Conservation (phyloP, 495 filamentous ascomycete species). For the Xylaria bambusicola region DNA sequence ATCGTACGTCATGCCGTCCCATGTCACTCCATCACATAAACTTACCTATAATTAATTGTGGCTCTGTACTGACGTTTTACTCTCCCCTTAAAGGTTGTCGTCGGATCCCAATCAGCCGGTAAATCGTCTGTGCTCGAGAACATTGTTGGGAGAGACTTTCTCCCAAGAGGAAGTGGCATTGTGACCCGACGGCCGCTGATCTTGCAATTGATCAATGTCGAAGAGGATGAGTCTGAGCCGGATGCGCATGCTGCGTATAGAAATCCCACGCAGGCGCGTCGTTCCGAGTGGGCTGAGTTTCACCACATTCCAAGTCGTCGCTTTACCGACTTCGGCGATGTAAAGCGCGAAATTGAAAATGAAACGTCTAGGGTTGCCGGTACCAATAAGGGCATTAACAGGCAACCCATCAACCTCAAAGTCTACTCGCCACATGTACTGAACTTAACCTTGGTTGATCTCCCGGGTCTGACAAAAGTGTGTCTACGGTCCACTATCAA, state of each 20-base stretch:
- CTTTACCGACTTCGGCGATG: constrained; percentile 88
- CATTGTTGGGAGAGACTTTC: constrained; percentile 95
- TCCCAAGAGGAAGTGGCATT: constrained; percentile 94
- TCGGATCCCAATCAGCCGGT: constrained; percentile 96
- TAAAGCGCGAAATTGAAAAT: constrained; percentile 96
- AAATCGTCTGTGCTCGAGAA: constrained; percentile 99
- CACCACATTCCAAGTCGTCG: constrained; percentile 87
- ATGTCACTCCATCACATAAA: neutral
- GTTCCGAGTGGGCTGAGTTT: constrained; percentile 92
- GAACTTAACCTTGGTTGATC: constrained; percentile 92
- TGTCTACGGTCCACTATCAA: constrained; percentile 14
- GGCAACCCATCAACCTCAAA: constrained; percentile 96
- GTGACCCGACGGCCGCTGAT: constrained; percentile 93
- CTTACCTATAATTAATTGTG: neutral
- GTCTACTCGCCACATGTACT: constrained; percentile 98
- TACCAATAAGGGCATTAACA: constrained; percentile 97
- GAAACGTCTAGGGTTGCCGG: constrained; percentile 95
- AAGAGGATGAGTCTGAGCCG: constrained; percentile 72
- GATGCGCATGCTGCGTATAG: constrained; percentile 59
- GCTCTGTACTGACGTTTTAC: constrained; percentile 22
- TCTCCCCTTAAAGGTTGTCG: constrained; percentile 75
- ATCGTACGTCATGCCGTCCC: constrained; percentile 68
- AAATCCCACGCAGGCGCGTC: constrained; percentile 46
- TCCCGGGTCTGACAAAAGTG: constrained; percentile 96
- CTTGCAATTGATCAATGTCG: constrained; percentile 96